phyloP scores from a whole-genome alignment of 228 moss, liverwort and hornwort species.

The Sphagnum magellanicum region DNA sequence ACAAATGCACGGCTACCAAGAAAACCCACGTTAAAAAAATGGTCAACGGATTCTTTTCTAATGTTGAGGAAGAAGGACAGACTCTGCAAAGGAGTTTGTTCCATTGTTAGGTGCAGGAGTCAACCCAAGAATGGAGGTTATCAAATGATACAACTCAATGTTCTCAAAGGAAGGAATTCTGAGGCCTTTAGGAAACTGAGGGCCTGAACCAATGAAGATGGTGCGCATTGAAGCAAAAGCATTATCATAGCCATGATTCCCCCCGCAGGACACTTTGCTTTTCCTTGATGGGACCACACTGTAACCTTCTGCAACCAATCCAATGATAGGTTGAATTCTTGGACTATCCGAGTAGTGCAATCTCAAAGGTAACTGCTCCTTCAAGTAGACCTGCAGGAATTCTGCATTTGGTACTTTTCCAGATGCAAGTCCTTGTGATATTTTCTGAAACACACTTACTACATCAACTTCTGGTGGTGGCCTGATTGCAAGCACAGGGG shows the following conservation, averaged over 20 bases:
- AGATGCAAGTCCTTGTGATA: conserved; percentile 52
- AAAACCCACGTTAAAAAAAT: neutral
- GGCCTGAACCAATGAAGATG: conserved; percentile 49
- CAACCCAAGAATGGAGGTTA: conserved; percentile 58
- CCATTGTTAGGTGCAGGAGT: conserved; percentile 66
- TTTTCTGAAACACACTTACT: conserved; percentile 27
- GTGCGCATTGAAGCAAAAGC: conserved; percentile 43
- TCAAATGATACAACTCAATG: conserved; percentile 68
- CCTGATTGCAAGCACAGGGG: conserved; percentile 64
- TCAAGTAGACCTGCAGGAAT: conserved; percentile 65
- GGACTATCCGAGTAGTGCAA: conserved; percentile 49
- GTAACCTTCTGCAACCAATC: conserved; percentile 78
- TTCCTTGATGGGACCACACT: conserved; percentile 35
- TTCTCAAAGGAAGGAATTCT: conserved; percentile 40
- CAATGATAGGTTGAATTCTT: conserved; percentile 77
- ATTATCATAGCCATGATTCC: conserved; percentile 68
- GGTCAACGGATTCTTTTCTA: conserved; percentile 30
- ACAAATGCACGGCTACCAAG: too few relatives aligned
- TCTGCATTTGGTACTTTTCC: conserved; percentile 57
- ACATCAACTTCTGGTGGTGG: conserved; percentile 64
- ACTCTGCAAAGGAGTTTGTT: conserved; percentile 37
- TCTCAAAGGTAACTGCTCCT: conserved; percentile 75
- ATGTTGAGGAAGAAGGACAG: conserved; percentile 54
- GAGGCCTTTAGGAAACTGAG: conserved; percentile 30
- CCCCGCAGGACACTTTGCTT: conserved; percentile 48